Evolutionary conservation across 139 green algal species (phyloP).

Genomic region (Closterium sp.): DNA sequence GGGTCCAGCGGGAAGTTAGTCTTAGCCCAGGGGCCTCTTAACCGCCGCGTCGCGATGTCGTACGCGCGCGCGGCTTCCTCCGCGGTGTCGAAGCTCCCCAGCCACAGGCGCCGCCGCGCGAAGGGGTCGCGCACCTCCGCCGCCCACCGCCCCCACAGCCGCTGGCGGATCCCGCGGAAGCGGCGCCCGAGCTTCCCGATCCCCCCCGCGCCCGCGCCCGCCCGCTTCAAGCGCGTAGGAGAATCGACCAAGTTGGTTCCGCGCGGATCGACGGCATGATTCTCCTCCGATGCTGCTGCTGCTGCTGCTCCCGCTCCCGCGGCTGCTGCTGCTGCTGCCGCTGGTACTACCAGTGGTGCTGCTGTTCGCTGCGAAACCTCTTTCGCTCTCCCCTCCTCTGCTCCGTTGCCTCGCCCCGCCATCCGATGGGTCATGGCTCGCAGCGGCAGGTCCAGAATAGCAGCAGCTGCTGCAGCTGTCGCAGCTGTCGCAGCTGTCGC

Average conservation of each 20-base stretch:
- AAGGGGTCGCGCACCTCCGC: conserved; percentile 19
- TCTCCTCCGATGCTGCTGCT: background rate
- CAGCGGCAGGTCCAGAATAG: too few species aligned
- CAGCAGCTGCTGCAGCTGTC: background rate
- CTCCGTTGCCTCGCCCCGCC: too few species aligned
- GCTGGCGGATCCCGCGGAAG: conserved; percentile 4
- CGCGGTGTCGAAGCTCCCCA: conserved; percentile 27
- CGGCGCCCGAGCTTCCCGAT: background rate
- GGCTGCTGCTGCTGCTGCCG: background rate
- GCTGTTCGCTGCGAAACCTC: too few species aligned
- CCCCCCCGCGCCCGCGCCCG: too few species aligned
- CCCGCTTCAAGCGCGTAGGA: too few species aligned
- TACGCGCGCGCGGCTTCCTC: conserved; percentile 32
- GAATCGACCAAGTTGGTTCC: too few species aligned
- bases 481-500: background rate
- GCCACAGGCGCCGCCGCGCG: conserved; percentile 8
- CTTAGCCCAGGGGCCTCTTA: conserved; percentile 10
- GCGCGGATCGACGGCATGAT: background rate
- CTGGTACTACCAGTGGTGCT: too few species aligned
- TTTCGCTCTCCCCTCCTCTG: too few species aligned
- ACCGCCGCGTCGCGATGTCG: conserved; percentile 11
- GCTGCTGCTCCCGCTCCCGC: background rate
- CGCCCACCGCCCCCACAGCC: conserved; percentile 13
- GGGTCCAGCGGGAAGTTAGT: conserved; percentile 26
- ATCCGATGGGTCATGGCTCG: too few species aligned